A percentile compares a stretch with the other conserved stretches of the same genome.
phyloP scores from a whole-genome alignment of 2,329 filamentous ascomycete species.

The Tolypocladium guangdongense region DNA sequence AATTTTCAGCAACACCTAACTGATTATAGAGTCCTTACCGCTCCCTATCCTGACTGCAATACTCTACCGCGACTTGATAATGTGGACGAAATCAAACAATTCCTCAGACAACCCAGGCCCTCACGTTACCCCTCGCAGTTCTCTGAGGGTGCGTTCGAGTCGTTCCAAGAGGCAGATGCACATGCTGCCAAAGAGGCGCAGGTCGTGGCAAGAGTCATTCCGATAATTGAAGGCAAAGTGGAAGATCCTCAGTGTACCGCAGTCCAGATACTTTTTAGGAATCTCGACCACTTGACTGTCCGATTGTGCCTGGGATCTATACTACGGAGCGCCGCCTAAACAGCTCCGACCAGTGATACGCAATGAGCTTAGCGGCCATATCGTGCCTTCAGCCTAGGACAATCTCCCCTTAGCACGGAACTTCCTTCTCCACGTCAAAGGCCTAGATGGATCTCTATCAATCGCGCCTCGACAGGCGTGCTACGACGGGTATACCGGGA shows the following conservation, averaged over 20 bases:
- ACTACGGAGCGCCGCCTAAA: constrained; percentile 18
- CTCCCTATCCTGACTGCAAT: constrained; percentile 6
- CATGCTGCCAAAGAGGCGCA: constrained; percentile 18
- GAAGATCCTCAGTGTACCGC: constrained; percentile 11
- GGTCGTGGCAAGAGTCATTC: constrained; percentile 13
- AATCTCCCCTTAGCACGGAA: constrained; percentile 23
- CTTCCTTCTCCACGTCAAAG: constrained; percentile 27
- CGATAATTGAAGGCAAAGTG: constrained; percentile 17
- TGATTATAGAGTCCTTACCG: constrained; percentile 4
- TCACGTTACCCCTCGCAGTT: constrained; percentile 26
- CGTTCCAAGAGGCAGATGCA: constrained; percentile 16
- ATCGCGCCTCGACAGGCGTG: constrained; percentile 19
- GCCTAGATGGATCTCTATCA: constrained; percentile 17
- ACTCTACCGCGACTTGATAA: constrained; percentile 7
- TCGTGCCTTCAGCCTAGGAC: constrained; percentile 21
- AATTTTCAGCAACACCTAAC: constrained; percentile 9
- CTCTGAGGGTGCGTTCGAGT: constrained; percentile 15
- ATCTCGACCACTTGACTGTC: constrained; percentile 23
- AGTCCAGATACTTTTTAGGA: constrained; percentile 19
- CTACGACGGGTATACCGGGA: constrained; percentile 24
- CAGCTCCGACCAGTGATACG: constrained; percentile 15
- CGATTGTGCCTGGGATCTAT: constrained; percentile 19
- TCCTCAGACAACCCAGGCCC: constrained; percentile 2
- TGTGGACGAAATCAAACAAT: constrained; percentile 8
- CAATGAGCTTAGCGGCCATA: constrained; percentile 11